A percentile compares a stretch with the other conserved stretches of the same genome.
phyloP scores from a whole-genome alignment of 257 asterid species.

The Fraxinus excelsior region DNA sequence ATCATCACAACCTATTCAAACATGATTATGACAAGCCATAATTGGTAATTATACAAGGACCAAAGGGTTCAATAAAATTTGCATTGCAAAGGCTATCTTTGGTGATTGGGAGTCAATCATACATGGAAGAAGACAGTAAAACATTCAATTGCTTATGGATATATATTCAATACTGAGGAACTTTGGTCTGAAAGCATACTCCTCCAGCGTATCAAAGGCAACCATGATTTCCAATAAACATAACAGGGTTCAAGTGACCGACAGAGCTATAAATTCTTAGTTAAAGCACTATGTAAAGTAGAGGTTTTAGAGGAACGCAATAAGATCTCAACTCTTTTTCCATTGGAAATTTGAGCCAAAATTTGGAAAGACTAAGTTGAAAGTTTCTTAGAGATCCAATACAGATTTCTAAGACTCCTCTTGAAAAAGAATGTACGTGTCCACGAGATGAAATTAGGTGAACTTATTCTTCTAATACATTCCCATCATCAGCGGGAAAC shows the following conservation, averaged over 20 bases:
- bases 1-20: neutral
- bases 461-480: neutral
- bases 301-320: neutral
- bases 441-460: slow-evolving; percentile 10
- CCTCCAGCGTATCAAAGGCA: neutral
- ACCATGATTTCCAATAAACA: neutral
- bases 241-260: neutral
- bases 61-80: neutral
- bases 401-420: slow-evolving; percentile 5
- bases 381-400: slow-evolving; percentile 10
- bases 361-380: neutral
- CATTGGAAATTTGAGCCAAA: slow-evolving; percentile 2
- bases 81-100: neutral
- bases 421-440: neutral
- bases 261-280: neutral
- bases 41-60: neutral
- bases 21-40: neutral
- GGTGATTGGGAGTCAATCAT: slow-evolving; percentile 1
- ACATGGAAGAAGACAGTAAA: neutral
- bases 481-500: slow-evolving; percentile 4
- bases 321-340: neutral
- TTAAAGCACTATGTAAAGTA: neutral
- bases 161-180: neutral
- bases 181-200: neutral
- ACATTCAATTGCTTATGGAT: neutral